phyloP scores from a whole-genome alignment of 2,329 filamentous ascomycete genomes.

The Fusarium abutilonis region DNA sequence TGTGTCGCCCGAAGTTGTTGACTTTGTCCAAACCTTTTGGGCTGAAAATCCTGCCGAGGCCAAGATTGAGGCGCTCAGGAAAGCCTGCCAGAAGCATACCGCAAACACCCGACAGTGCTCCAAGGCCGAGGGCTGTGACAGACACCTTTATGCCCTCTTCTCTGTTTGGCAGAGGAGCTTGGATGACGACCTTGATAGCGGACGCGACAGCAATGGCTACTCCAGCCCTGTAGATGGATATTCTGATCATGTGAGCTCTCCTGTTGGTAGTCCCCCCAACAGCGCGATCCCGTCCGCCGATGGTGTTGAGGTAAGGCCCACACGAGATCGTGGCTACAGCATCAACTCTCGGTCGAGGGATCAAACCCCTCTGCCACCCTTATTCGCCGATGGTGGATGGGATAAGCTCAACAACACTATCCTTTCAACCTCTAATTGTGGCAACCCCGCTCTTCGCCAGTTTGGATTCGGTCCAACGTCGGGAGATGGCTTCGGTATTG shows the following conservation, averaged over 20 bases:
- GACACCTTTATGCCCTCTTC: conserved; percentile 92
- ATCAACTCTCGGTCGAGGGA: conserved; percentile 60
- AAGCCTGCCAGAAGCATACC: conserved; percentile 85
- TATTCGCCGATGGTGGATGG: conserved; percentile 92
- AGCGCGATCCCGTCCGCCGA: conserved; percentile 56
- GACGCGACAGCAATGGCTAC: conserved; percentile 67
- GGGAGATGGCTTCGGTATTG: conserved; percentile 94
- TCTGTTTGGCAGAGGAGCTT: conserved; percentile 93
- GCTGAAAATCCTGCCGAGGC: conserved; percentile 82
- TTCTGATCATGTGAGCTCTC: conserved; percentile 56
- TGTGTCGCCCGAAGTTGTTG: conserved; percentile 82
- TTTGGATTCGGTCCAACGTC: conserved; percentile 97
- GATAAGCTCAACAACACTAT: conserved; percentile 95
- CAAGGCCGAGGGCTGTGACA: conserved; percentile 89
- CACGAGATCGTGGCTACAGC: conserved; percentile 64
- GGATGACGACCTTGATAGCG: conserved; percentile 70
- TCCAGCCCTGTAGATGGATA: conserved; percentile 67
- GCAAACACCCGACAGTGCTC: conserved; percentile 83
- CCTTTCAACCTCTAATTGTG: conserved; percentile 97
- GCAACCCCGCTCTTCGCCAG: conserved; percentile 91
- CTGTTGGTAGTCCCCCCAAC: conserved; percentile 63
- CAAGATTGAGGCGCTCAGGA: conserved; percentile 86
- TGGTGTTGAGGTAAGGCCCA: conserved; percentile 48
- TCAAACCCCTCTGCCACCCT: conserved; percentile 70
- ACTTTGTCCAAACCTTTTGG: conserved; percentile 95